Conservation (phyloP, 2,329 filamentous ascomycete genomes). For the Fusarium protoensiforme region DNA sequence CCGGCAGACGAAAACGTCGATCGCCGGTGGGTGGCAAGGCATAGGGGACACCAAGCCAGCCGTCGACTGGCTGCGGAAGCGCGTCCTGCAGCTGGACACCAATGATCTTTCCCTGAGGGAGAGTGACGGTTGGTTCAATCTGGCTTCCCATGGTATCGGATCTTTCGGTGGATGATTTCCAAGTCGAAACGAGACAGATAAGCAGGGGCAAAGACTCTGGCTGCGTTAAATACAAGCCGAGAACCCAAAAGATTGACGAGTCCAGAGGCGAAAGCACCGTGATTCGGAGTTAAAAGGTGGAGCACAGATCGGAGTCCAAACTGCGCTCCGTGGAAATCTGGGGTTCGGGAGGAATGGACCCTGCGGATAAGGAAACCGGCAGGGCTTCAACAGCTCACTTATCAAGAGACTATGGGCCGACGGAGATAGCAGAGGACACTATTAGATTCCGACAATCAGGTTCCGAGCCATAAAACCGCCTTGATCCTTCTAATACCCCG, state of each 20-base stretch:
- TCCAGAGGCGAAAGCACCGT: not conserved
- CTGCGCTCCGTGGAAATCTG: conserved; percentile 5
- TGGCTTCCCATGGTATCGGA: conserved; percentile 27
- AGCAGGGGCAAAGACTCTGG: not conserved
- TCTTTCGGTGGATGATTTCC: not conserved
- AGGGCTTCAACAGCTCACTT: not conserved
- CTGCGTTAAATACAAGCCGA: conserved; percentile 4
- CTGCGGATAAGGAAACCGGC: not conserved
- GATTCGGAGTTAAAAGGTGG: not conserved
- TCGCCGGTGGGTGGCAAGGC: conserved; percentile 58
- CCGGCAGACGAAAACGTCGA: conserved; percentile 56
- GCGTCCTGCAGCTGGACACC: conserved; percentile 28
- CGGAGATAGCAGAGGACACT: not conserved
- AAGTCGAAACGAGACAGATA: not conserved
- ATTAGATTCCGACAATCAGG: not conserved
- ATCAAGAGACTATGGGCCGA: not conserved
- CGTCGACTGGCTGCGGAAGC: conserved; percentile 46
- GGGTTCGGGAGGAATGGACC: not conserved
- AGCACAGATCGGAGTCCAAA: conserved; percentile 20
- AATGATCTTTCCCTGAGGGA: conserved; percentile 37
- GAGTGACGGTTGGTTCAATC: conserved; percentile 19
- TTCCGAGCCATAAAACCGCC: not conserved
- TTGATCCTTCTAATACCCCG: conserved; percentile 11
- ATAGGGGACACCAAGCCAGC: conserved; percentile 62
- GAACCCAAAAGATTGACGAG: not conserved